Evolutionary conservation across 1,139 yeast genomes (phyloP).

Genomic region (Chernovozyma aurita): DNA sequence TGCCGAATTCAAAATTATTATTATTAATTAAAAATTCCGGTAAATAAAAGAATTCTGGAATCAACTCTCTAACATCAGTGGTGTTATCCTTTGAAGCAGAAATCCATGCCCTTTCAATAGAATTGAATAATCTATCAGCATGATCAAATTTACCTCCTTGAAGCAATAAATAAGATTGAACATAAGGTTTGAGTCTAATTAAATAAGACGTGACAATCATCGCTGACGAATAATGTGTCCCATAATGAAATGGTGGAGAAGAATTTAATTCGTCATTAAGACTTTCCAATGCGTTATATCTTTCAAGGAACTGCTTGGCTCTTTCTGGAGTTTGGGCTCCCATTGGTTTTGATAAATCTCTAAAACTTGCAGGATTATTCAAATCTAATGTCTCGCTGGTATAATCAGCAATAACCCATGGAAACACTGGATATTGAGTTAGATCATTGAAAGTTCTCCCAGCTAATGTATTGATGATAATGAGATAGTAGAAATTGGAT

Average conservation of each 20-base stretch:
- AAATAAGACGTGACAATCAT: slow-evolving; percentile 83
- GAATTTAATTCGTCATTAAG: slow-evolving; percentile 44
- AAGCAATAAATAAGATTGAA: slow-evolving; percentile 65
- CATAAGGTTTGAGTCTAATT: slow-evolving; percentile 73
- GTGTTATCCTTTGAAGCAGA: slow-evolving; percentile 76
- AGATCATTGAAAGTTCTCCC: slow-evolving; percentile 85
- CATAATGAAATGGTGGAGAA: slow-evolving; percentile 79
- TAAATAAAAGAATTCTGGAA: slow-evolving; percentile 77
- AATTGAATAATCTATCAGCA: slow-evolving; percentile 74
- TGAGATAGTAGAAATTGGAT: slow-evolving; percentile 75
- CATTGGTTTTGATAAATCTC: slow-evolving; percentile 84
- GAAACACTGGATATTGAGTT: slow-evolving; percentile 86
- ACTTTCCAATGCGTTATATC: slow-evolving; percentile 63
- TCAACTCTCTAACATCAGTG: slow-evolving; percentile 80
- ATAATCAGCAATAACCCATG: slow-evolving; percentile 85
- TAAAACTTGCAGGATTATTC: slow-evolving; percentile 50
- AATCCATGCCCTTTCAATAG: slow-evolving; percentile 69
- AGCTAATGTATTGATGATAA: slow-evolving; percentile 75
- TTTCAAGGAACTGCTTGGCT: slow-evolving; percentile 57
- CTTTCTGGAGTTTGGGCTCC: slow-evolving; percentile 71
- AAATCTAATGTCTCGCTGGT: slow-evolving; percentile 62
- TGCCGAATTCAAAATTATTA: slow-evolving; percentile 66
- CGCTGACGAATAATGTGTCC: slow-evolving; percentile 88
- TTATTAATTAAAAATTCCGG: slow-evolving; percentile 70
- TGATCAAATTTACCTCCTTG: slow-evolving; percentile 90